Evolutionary conservation across 306 rosid species (phyloP).

Genomic region (Pyrus communis): DNA sequence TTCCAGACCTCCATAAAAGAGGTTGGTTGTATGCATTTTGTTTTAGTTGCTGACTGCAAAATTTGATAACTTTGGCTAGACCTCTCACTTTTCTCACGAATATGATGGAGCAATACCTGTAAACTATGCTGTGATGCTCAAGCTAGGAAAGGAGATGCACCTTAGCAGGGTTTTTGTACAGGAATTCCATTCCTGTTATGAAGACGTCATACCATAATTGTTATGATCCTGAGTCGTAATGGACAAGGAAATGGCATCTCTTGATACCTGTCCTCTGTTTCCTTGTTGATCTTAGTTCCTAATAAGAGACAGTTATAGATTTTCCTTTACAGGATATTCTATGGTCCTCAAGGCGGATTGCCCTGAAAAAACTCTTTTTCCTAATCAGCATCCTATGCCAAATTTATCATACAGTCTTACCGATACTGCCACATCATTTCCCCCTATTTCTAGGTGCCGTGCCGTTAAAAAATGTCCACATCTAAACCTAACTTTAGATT

Average conservation of each 20-base stretch:
- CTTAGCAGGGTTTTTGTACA: not conserved
- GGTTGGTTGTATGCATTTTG: not conserved
- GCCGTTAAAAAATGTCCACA: not conserved
- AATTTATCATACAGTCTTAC: not conserved
- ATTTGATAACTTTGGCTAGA: not conserved
- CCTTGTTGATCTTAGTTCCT: not conserved
- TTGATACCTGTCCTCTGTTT: not conserved
- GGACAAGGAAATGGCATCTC: not conserved
- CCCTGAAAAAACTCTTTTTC: not conserved
- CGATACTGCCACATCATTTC: not conserved
- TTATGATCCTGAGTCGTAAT: not conserved
- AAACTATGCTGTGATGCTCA: not conserved
- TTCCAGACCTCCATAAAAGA: not conserved
- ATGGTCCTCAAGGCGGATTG: not conserved
- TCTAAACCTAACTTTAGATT: not conserved
- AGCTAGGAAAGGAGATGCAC: not conserved
- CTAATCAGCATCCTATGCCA: not conserved
- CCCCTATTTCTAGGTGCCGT: not conserved
- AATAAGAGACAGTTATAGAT: not conserved
- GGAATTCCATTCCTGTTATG: not conserved
- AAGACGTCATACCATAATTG: not conserved
- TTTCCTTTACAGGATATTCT: not conserved
- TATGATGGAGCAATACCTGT: not conserved
- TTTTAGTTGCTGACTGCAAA: not conserved
- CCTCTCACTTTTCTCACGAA: not conserved